Evolutionary conservation across 2,329 filamentous ascomycete species (phyloP).

Genomic region (Boeremia exigua): DNA sequence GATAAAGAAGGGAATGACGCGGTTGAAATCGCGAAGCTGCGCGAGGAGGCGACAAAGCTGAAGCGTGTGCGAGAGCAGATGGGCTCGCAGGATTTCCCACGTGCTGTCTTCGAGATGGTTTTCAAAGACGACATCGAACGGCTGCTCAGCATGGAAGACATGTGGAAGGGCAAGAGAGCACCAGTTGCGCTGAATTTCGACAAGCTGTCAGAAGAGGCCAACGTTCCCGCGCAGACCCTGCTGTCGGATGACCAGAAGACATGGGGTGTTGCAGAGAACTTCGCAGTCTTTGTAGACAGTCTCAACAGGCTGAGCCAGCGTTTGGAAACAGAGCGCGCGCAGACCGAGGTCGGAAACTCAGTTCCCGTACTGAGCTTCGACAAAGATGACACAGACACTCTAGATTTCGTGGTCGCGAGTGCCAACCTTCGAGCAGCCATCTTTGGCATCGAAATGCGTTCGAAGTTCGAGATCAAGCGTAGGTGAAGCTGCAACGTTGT

Average conservation of each 20-base stretch:
- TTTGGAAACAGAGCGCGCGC: slow-evolving; percentile 67
- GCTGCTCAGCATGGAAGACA: slow-evolving; percentile 85
- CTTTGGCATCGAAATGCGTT: slow-evolving; percentile 88
- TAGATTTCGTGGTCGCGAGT: slow-evolving; percentile 91
- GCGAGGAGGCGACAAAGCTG: slow-evolving; percentile 80
- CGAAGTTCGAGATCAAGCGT: slow-evolving; percentile 93
- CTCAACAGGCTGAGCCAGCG: slow-evolving; percentile 77
- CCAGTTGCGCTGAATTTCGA: slow-evolving; percentile 78
- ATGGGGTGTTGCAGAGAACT: slow-evolving; percentile 85
- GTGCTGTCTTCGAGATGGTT: slow-evolving; percentile 89
- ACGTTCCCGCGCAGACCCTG: slow-evolving; percentile 60
- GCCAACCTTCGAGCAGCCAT: slow-evolving; percentile 87
- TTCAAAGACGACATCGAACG: slow-evolving; percentile 85
- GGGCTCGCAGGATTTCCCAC: slow-evolving; percentile 76
- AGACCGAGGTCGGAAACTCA: slow-evolving; percentile 55
- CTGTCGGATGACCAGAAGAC: slow-evolving; percentile 71
- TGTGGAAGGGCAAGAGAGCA: slow-evolving; percentile 86
- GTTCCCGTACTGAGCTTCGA: slow-evolving; percentile 81
- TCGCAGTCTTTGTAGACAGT: slow-evolving; percentile 86
- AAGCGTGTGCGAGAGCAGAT: slow-evolving; percentile 83
- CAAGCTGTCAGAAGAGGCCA: slow-evolving; percentile 61
- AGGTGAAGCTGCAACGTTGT: slow-evolving; percentile 23
- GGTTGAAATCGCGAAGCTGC: slow-evolving; percentile 85
- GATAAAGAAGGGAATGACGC: slow-evolving; percentile 84
- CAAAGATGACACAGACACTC: slow-evolving; percentile 93